Percentiles rank a stretch among this genome's conserved stretches.
Conservation (phyloP, 805 yeast species). For the Barnettozyma botsteinii region DNA sequence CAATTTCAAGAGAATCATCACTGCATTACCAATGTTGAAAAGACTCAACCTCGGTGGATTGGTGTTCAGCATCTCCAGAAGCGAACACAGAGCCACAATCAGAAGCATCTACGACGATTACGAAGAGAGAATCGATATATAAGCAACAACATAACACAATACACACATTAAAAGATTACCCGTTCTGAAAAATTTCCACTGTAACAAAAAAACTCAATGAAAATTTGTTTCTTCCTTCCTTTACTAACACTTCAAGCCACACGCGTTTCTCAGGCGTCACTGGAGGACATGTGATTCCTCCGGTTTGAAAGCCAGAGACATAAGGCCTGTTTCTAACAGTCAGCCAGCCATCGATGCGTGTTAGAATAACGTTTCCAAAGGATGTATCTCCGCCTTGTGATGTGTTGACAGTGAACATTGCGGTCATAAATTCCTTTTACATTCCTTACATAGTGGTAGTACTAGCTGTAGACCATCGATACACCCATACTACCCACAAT, state of each 20-base stretch:
- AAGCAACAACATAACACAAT: not conserved
- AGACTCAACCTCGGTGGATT: slow-evolving; percentile 26
- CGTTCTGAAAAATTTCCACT: no score
- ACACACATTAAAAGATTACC: no score
- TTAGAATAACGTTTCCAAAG: slow-evolving; percentile 5
- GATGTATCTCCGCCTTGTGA: slow-evolving; percentile 17
- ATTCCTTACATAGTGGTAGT: no score
- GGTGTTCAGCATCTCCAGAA: slow-evolving; percentile 15
- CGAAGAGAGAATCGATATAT: slow-evolving; percentile 13
- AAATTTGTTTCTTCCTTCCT: not conserved
- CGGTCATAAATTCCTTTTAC: slow-evolving; percentile 19
- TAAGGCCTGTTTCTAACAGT: slow-evolving; percentile 5
- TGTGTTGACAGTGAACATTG: slow-evolving; percentile 8
- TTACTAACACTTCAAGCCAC: not conserved
- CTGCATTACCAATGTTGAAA: slow-evolving; percentile 14
- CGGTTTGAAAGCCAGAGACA: slow-evolving; percentile 12
- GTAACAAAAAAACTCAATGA: not conserved
- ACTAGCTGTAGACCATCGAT: no score
- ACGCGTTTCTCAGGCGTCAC: slow-evolving; percentile 12
- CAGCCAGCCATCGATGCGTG: slow-evolving; percentile 7
- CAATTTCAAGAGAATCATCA: slow-evolving; percentile 15
- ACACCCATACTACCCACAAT: no score
- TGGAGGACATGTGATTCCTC: not conserved
- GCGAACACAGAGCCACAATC: slow-evolving; percentile 7
- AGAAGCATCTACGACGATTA: slow-evolving; percentile 24